A percentile compares a stretch with the other conserved stretches of the same genome.
Evolutionary conservation across 176 grass and related monocot genomes (phyloP).

Genomic region (Aegilops sharonensis): DNA sequence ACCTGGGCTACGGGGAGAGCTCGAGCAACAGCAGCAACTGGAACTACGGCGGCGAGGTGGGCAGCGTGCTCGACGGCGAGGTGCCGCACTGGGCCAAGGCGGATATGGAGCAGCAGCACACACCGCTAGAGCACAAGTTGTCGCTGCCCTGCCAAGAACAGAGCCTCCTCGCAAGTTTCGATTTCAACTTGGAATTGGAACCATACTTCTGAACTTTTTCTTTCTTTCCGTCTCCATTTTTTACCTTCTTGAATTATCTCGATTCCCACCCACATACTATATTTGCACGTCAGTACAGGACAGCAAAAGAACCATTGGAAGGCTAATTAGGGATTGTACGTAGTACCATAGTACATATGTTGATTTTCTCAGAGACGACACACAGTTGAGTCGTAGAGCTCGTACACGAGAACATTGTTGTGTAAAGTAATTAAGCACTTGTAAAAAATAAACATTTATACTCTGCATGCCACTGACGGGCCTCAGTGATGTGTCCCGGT

Average conservation of each 20-base stretch:
- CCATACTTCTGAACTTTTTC: slow-evolving; percentile 40
- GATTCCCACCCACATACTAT: background rate
- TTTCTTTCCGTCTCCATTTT: background rate
- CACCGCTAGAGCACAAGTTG: slow-evolving; percentile 47
- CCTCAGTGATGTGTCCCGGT: background rate
- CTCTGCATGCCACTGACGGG: background rate
- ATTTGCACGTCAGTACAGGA: slow-evolving; percentile 9
- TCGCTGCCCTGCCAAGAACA: slow-evolving; percentile 55
- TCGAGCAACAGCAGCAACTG: slow-evolving; percentile 82
- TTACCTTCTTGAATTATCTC: slow-evolving; percentile 1
- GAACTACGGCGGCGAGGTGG: slow-evolving; percentile 49
- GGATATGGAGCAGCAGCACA: slow-evolving; percentile 20
- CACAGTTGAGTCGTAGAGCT: background rate
- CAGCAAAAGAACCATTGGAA: background rate
- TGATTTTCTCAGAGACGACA: slow-evolving; percentile 21
- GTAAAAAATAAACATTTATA: slow-evolving; percentile 27
- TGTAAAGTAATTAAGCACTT: slow-evolving; percentile 11
- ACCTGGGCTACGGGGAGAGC: slow-evolving; percentile 68
- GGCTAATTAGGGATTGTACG: slow-evolving; percentile 34
- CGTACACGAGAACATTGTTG: slow-evolving; percentile 15
- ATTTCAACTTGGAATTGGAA: slow-evolving; percentile 58
- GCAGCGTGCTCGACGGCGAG: slow-evolving; percentile 53
- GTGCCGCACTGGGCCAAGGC: slow-evolving; percentile 49
- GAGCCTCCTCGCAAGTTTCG: slow-evolving; percentile 46
- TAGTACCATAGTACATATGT: background rate